These are phyloP conservation scores for Boletus rufocinnamomeus DNA, from an alignment of 768 basidiomycete genomes.

Conservation along the genomic window DNA sequence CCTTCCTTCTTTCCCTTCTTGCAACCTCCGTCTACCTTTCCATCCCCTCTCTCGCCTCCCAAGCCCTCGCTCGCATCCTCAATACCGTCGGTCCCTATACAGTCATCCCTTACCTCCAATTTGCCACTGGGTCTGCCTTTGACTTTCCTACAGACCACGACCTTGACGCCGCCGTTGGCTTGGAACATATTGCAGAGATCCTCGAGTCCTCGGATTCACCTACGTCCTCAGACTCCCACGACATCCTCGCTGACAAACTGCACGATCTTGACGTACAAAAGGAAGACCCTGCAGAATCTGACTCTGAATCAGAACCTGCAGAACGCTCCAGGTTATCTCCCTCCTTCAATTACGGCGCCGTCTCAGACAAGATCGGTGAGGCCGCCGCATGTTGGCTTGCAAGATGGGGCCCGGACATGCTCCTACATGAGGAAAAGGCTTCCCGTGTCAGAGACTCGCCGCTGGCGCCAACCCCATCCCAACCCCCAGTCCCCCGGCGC, in stretches of 20 bases:
- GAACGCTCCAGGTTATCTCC: conserved; percentile 29
- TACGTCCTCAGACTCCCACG: conserved; percentile 16
- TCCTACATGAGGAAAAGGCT: conserved; percentile 57
- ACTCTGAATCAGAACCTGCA: conserved; percentile 30
- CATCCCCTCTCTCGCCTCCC: conserved; percentile 72
- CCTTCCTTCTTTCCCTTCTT: conserved; percentile 82
- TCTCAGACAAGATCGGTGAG: conserved; percentile 91
- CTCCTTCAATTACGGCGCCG: conserved; percentile 77
- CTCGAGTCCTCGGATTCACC: conserved; percentile 38
- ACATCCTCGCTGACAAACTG: conserved; percentile 34
- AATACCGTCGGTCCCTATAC: conserved; percentile 80
- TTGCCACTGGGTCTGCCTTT: conserved; percentile 75
- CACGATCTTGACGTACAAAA: conserved; percentile 37
- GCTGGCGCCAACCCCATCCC: conserved; percentile 20
- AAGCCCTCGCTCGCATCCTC: conserved; percentile 71
- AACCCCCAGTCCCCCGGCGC: conserved; percentile 22
- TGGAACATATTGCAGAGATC: conserved; percentile 64
- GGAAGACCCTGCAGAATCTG: conserved; percentile 40
- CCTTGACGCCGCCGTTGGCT: conserved; percentile 62
- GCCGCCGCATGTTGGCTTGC: conserved; percentile 85
- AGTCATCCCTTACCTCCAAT: conserved; percentile 72
- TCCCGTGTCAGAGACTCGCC: conserved; percentile 18
- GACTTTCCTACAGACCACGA: conserved; percentile 45
- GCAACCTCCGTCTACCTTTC: conserved; percentile 87
- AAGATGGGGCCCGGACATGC: conserved; percentile 81